Percentiles rank a stretch among this genome's conserved stretches.
Evolutionary conservation across 176 grass and related monocot genomes (phyloP).

Genomic region (Microstegium vimineum): DNA sequence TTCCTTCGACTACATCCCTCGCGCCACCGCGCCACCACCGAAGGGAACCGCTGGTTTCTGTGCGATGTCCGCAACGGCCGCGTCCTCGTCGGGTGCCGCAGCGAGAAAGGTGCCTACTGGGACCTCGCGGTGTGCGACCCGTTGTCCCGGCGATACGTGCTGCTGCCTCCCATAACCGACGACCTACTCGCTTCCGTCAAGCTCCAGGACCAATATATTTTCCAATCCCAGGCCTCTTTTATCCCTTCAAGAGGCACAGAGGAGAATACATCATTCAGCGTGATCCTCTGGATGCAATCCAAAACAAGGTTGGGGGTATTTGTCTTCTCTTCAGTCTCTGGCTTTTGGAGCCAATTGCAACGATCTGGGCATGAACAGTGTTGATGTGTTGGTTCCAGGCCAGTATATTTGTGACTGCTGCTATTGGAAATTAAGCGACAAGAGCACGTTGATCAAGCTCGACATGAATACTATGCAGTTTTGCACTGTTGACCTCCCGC

Average conservation of each 20-base stretch:
- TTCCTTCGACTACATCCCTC: neutral
- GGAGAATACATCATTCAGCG: conserved; percentile 3
- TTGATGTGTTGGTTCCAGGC: neutral
- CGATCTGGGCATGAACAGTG: too few species aligned
- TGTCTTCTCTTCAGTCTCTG: neutral
- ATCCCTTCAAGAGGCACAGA: neutral
- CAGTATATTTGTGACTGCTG: neutral
- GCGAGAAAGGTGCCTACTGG: accelerated
- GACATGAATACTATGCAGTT: conserved; percentile 11
- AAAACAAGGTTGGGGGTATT: neutral
- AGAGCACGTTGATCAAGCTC: neutral
- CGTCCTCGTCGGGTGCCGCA: neutral
- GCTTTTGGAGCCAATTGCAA: neutral
- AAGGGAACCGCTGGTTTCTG: neutral
- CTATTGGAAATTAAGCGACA: neutral
- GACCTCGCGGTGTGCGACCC: conserved; percentile 24
- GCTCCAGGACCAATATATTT: accelerated
- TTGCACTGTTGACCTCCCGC: neutral
- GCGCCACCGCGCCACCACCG: too few species aligned
- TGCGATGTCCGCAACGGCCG: neutral
- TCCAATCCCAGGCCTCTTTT: neutral
- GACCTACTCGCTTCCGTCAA: neutral
- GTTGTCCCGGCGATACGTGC: neutral
- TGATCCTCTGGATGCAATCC: neutral
- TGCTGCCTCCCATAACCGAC: conserved; percentile 6